Evolutionary conservation across 2,329 filamentous ascomycete genomes (phyloP).

Genomic region (Davidsoniella neocaledoniae): DNA sequence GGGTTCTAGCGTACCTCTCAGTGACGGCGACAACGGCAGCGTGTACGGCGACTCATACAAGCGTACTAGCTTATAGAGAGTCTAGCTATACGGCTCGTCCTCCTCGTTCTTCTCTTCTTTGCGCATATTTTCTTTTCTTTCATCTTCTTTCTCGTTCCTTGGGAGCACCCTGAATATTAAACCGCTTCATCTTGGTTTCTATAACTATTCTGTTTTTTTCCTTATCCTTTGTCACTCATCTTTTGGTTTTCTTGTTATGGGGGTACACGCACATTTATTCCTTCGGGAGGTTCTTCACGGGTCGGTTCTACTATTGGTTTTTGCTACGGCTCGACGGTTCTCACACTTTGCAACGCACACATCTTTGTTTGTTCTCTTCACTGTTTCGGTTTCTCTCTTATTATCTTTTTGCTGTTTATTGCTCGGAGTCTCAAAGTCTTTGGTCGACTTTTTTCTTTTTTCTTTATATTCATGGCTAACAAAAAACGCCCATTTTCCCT

Average conservation of each 20-base stretch:
- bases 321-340: neutral
- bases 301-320: conserved; percentile 2
- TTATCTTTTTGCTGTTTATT: neutral
- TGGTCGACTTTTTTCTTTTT: too few species aligned
- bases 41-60: conserved; percentile 28
- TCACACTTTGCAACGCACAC: too few species aligned
- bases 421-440: too few species aligned
- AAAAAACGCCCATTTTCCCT: neutral
- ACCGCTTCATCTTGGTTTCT: neutral
- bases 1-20: conserved; percentile 22
- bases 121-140: neutral
- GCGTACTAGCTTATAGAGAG: conserved; percentile 28
- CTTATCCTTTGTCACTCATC: neutral
- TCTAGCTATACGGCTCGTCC: neutral
- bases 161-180: neutral
- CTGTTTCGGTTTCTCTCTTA: neutral
- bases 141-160: neutral
- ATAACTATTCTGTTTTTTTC: neutral
- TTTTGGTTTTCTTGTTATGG: conserved; percentile 1
- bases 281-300: neutral
- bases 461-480: too few species aligned
- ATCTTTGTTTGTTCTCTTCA: neutral
- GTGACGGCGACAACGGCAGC: conserved; percentile 29
- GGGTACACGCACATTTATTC: neutral
- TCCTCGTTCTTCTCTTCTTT: neutral